Evolutionary conservation across 257 asterid genomes (phyloP).

Genomic region (Solanum peruvianum): DNA sequence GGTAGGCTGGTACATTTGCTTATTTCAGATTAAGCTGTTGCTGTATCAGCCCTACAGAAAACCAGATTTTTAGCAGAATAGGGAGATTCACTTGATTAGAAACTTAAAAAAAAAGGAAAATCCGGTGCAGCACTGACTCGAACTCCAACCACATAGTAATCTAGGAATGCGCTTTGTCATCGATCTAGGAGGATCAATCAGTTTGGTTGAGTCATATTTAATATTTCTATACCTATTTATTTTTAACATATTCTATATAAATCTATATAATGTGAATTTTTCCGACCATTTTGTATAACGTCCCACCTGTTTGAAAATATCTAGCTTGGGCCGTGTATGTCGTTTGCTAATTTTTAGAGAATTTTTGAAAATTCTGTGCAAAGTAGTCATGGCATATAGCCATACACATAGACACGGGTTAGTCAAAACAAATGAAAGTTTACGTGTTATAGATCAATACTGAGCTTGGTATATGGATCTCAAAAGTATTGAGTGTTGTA

Average conservation of each 20-base stretch:
- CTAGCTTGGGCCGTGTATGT: background rate
- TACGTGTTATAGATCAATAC: background rate
- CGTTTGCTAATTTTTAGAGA: background rate
- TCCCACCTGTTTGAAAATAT: background rate
- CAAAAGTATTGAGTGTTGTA: background rate
- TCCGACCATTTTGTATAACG: background rate
- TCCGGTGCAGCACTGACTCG: background rate
- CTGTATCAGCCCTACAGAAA: background rate
- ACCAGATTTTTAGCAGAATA: background rate
- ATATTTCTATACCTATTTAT: background rate
- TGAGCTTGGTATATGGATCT: background rate
- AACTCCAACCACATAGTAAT: background rate
- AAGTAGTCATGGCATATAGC: background rate
- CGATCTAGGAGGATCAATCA: background rate
- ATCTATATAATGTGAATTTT: background rate
- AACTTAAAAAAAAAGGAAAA: background rate
- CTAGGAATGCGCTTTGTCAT: background rate
- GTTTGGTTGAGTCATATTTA: background rate
- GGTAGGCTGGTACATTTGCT: background rate
- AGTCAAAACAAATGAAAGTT: background rate
- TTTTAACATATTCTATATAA: background rate
- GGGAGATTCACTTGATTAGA: background rate
- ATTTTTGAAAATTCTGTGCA: background rate
- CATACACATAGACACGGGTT: background rate
- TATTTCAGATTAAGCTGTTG: background rate